These are phyloP conservation scores for Phytophthora pseudosyringae DNA, from an alignment of 352 stramenopile genomes.

Conservation along the genomic window DNA sequence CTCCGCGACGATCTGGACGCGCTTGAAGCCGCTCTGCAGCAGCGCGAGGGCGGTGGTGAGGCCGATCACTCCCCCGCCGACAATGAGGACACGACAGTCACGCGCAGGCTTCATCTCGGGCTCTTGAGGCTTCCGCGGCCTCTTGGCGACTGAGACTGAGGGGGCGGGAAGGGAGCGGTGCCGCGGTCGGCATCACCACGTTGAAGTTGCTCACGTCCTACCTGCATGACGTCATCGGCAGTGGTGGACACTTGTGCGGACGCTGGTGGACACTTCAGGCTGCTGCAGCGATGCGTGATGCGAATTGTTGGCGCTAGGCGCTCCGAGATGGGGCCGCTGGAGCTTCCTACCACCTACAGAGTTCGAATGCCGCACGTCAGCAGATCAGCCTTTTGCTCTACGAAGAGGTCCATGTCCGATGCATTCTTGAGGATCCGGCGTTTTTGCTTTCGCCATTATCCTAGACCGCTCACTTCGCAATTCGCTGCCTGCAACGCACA, in stretches of 20 bases:
- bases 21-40: constrained; percentile 56
- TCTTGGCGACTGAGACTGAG: constrained; percentile 5
- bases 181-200: not conserved
- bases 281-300: constrained; percentile 1
- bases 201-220: constrained; percentile 12
- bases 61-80: constrained; percentile 72
- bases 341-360: no score
- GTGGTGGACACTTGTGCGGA: constrained; percentile 1
- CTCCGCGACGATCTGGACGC: constrained; percentile 58
- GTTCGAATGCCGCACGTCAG: constrained; percentile 6
- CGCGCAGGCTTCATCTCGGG: constrained; percentile 15
- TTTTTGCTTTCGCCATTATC: no score
- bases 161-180: no score
- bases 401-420: no score
- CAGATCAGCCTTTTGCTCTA: not conserved
- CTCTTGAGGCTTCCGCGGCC: not conserved
- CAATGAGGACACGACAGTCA: constrained; percentile 47
- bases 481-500: constrained; percentile 2
- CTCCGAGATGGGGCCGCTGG: constrained; percentile 2
- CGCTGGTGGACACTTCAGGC: not conserved
- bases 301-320: constrained; percentile 21
- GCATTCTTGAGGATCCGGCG: no score
- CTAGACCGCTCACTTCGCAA: constrained; percentile 11
- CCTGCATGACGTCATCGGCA: not conserved
- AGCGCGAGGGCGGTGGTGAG: constrained; percentile 73